A percentile compares a stretch with the other conserved stretches of the same genome.
Evolutionary conservation across 1,284 basidiomycete species (phyloP).

Genomic region (Gastroboletus turbinatus): DNA sequence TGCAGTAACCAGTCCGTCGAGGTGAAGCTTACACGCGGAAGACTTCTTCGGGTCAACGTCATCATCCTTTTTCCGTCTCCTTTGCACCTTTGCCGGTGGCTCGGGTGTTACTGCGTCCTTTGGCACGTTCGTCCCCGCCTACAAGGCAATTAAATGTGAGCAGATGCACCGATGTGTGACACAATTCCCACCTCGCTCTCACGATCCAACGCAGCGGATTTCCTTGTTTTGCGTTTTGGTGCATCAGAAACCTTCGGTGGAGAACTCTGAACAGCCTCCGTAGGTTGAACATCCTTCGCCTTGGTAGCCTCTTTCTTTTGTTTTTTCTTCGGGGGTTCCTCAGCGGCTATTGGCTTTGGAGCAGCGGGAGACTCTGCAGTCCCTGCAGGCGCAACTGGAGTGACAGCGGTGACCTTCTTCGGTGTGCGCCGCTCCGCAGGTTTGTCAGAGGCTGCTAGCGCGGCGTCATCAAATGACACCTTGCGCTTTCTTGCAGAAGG

Average conservation of each 20-base stretch:
- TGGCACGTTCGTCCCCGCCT: constrained; percentile 9
- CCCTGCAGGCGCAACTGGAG: not conserved
- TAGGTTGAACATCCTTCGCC: constrained; percentile 1
- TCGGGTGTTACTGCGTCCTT: not conserved
- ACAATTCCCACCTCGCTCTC: constrained; percentile 12
- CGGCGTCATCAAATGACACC: constrained; percentile 10
- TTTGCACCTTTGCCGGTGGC: constrained; percentile 1
- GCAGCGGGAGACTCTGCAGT: not conserved
- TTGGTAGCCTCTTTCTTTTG: constrained; percentile 7
- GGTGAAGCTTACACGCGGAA: constrained; percentile 14
- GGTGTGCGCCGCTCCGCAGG: not conserved
- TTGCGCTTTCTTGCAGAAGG: constrained; percentile 22
- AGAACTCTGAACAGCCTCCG: not conserved
- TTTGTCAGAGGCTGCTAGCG: not conserved
- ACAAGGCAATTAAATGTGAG: not conserved
- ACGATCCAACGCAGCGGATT: not conserved
- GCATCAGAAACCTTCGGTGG: not conserved
- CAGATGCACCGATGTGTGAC: not conserved
- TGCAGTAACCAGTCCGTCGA: not conserved
- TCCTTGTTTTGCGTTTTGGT: constrained; percentile 1
- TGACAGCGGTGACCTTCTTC: not conserved
- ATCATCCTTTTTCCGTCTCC: constrained; percentile 9
- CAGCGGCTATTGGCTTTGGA: not conserved
- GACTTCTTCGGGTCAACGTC: not conserved
- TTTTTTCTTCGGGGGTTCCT: constrained; percentile 26